These are phyloP conservation scores for Blastomyces emzantsi DNA, from an alignment of 2,329 filamentous ascomycete species.

Conservation along the genomic window DNA sequence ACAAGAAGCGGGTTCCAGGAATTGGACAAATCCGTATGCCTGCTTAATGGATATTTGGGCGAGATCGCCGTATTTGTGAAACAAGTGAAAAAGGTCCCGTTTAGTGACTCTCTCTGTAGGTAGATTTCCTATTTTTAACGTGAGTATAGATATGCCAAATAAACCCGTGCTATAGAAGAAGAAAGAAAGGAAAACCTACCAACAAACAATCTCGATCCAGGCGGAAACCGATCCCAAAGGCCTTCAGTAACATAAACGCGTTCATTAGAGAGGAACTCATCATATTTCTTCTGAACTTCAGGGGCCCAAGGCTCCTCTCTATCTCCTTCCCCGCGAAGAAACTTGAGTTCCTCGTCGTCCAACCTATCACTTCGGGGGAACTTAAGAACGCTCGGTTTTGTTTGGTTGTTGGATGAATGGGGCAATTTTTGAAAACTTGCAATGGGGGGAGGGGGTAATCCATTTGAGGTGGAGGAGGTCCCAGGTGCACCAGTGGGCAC, in stretches of 20 bases:
- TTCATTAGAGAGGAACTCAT: slow-evolving; percentile 44
- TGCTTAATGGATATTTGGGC: slow-evolving; percentile 96
- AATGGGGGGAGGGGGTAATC: slow-evolving; percentile 34
- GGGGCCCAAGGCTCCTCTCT: slow-evolving; percentile 42
- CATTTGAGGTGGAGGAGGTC: slow-evolving; percentile 27
- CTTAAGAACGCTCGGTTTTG: slow-evolving; percentile 4
- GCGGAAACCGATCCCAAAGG: slow-evolving; percentile 44
- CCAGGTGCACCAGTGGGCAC: slow-evolving; percentile 28
- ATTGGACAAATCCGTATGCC: slow-evolving; percentile 95
- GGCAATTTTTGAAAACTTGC: slow-evolving; percentile 32
- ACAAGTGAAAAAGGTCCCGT: slow-evolving; percentile 84
- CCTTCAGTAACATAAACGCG: slow-evolving; percentile 44
- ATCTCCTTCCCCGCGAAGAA: slow-evolving; percentile 18
- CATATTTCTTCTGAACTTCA: slow-evolving; percentile 42
- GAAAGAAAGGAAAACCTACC: slow-evolving; percentile 28
- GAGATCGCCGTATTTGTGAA: slow-evolving; percentile 73
- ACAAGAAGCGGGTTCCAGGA: slow-evolving; percentile 67
- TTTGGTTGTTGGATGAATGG: neutral
- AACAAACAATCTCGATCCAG: slow-evolving; percentile 42
- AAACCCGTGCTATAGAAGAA: neutral
- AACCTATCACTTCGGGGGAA: slow-evolving; percentile 8
- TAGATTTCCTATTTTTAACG: slow-evolving; percentile 61
- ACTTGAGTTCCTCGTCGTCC: neutral
- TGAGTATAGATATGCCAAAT: slow-evolving; percentile 5
- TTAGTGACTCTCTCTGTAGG: slow-evolving; percentile 91